Conservation (phyloP, 495 filamentous ascomycete species). For the Amniculicola lignicola region DNA sequence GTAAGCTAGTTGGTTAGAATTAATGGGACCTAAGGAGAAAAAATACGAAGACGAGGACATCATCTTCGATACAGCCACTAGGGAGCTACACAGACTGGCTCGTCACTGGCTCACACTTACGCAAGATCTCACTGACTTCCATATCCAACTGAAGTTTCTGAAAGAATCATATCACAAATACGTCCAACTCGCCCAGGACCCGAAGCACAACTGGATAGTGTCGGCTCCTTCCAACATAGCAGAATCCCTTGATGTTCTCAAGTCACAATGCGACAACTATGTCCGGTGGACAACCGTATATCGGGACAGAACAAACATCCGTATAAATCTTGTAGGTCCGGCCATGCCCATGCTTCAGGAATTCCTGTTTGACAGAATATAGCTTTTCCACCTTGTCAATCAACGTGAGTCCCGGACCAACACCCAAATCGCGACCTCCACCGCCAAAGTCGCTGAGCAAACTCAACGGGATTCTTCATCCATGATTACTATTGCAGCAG, state of each 20-base stretch:
- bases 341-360: neutral
- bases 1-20: neutral
- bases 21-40: neutral
- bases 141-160: constrained; percentile 10
- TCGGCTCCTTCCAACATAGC: neutral
- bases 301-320: constrained; percentile 21
- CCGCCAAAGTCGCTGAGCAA: constrained; percentile 36
- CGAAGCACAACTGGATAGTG: neutral
- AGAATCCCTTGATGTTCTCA: constrained; percentile 10
- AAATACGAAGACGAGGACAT: neutral
- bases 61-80: constrained; percentile 4
- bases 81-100: constrained; percentile 10
- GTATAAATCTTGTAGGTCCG: constrained; percentile 18
- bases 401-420: constrained; percentile 14
- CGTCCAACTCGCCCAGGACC: neutral
- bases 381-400: constrained; percentile 27
- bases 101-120: constrained; percentile 12
- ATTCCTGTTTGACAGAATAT: neutral
- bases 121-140: constrained; percentile 7
- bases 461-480: constrained; percentile 41
- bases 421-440: constrained; percentile 34
- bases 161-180: neutral
- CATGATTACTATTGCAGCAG: constrained; percentile 45
- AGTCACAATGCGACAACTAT: constrained; percentile 5
- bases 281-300: constrained; percentile 7